phyloP scores from a whole-genome alignment of 148 eudicot genomes.

The Rhododendron henanense region DNA sequence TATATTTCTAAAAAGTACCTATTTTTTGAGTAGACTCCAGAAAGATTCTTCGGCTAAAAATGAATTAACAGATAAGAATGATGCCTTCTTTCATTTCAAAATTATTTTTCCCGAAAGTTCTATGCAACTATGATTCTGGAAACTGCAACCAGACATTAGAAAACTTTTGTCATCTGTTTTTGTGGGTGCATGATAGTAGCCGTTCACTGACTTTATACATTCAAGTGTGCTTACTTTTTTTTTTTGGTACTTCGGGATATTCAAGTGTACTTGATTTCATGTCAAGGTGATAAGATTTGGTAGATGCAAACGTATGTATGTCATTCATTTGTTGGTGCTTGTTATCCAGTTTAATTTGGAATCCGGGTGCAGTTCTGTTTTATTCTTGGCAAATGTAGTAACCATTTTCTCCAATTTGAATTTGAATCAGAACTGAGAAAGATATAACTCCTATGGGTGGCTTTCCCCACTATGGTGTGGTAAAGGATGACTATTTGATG shows the following conservation, averaged over 20 bases:
- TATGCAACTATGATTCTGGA: not conserved
- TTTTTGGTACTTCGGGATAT: too few species aligned
- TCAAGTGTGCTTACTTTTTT: not conserved
- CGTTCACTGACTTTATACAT: not conserved
- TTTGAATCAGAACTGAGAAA: constrained; percentile 69
- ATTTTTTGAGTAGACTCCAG: not conserved
- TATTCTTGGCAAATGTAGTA: not conserved
- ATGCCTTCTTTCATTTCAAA: not conserved
- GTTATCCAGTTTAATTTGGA: not conserved
- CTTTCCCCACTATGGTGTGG: constrained; percentile 90
- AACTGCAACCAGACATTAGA: not conserved
- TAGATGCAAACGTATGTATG: not conserved
- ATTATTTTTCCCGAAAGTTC: not conserved
- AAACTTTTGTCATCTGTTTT: not conserved
- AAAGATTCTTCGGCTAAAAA: not conserved
- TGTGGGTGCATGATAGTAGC: not conserved
- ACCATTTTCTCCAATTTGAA: not conserved
- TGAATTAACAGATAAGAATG: not conserved
- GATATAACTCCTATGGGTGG: constrained; percentile 93
- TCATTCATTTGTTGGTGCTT: not conserved
- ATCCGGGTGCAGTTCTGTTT: not conserved
- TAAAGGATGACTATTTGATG: constrained; percentile 79
- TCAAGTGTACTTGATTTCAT: not conserved
- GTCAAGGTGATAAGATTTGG: not conserved
- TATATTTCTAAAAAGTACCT: not conserved